Evolutionary conservation across 2,329 filamentous ascomycete genomes (phyloP).

Genomic region (Hymenoscyphus repandus): DNA sequence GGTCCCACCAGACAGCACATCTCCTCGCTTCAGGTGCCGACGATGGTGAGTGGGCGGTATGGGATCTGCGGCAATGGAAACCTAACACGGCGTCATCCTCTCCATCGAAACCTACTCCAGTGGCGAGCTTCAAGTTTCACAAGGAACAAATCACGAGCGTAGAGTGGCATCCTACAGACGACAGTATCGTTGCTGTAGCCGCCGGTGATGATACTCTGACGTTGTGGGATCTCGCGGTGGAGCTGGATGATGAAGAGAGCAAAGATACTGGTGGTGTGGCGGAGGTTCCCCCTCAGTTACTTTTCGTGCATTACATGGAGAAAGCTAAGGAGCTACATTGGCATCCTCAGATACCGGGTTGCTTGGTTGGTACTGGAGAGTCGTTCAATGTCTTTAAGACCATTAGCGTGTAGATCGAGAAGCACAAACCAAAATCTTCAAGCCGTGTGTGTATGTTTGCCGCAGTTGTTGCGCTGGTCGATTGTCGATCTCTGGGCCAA

Average conservation of each 20-base stretch:
- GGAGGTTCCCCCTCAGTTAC: constrained; percentile 83
- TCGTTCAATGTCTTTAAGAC: constrained; percentile 82
- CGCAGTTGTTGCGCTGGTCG: no score
- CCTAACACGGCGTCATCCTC: constrained; percentile 42
- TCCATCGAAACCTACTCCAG: constrained; percentile 61
- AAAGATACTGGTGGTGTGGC: constrained; percentile 83
- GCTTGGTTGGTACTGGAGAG: constrained; percentile 83
- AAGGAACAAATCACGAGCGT: constrained; percentile 93
- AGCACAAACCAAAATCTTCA: not conserved
- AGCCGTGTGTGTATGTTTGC: not conserved
- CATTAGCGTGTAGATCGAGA: constrained; percentile 64
- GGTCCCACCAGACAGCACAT: constrained; percentile 84
- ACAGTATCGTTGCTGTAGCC: constrained; percentile 89
- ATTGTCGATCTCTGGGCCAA: no score
- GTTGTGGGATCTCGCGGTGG: constrained; percentile 93
- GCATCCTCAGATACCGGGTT: constrained; percentile 93
- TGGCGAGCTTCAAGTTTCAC: constrained; percentile 94
- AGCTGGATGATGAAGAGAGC: constrained; percentile 95
- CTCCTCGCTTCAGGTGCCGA: constrained; percentile 89
- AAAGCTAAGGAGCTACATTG: constrained; percentile 95
- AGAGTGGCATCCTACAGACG: constrained; percentile 96
- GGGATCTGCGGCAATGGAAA: constrained; percentile 96
- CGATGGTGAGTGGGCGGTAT: constrained; percentile 90
- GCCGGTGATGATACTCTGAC: constrained; percentile 92
- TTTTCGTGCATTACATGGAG: constrained; percentile 96